phyloP scores from a whole-genome alignment of 73 alveolate species.

The Paraurostyla sp. region DNA sequence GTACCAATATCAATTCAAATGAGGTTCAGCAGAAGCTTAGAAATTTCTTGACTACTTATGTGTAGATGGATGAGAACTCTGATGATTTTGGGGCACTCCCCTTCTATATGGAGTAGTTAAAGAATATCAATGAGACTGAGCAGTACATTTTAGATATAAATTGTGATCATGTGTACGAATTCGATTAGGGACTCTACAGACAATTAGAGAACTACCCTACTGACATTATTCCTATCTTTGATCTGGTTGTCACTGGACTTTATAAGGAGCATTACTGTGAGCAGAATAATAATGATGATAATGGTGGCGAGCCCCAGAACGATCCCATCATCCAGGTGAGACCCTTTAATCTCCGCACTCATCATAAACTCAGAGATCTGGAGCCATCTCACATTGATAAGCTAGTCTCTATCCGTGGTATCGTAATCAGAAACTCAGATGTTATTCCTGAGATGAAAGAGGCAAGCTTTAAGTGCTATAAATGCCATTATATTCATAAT shows the following conservation, averaged over 20 bases:
- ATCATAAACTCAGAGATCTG: conserved; percentile 90
- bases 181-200: conserved; percentile 84
- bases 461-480: conserved; percentile 97
- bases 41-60: conserved; percentile 82
- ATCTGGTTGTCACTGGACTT: conserved; percentile 86
- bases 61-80: conserved; percentile 55
- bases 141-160: conserved; percentile 85
- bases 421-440: conserved; percentile 97
- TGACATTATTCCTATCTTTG: conserved; percentile 96
- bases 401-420: conserved; percentile 94
- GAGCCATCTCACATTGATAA: conserved; percentile 95
- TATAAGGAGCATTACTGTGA: conserved; percentile 74
- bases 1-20: conserved; percentile 92
- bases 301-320: not conserved
- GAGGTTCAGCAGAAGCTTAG: conserved; percentile 88
- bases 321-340: conserved; percentile 84
- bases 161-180: conserved; percentile 91
- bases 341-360: conserved; percentile 80
- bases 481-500: conserved; percentile 84
- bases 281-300: conserved; percentile 39
- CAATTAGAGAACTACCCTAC: conserved; percentile 95
- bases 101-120: conserved; percentile 83
- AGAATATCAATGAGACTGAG: conserved; percentile 85
- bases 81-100: conserved; percentile 65
- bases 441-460: conserved; percentile 97